Base-by-base conservation (phyloP, 345 rosid species). In the Mercurialis annua region DNA sequence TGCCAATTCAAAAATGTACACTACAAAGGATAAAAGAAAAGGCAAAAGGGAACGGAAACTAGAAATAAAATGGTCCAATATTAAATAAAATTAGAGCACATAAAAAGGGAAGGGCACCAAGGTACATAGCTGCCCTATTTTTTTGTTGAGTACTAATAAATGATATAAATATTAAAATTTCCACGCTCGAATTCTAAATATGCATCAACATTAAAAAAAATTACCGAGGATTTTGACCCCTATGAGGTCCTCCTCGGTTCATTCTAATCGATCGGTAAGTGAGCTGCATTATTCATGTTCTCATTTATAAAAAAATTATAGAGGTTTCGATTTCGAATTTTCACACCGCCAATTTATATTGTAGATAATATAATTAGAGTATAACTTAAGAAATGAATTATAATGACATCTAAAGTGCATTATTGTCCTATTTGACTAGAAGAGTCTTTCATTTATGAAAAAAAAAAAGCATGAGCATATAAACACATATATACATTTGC, bases 391-490 rank as follows among this genome's bases (percentile, higher is more conserved):
- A n/a, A 64, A 67, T 55, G 31, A 59, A 54, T 21, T 53, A 66
- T 16, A 53, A 15, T 52, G 38, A 52, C 21, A 68, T 62, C 21
- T 47, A 50, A 74, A 74, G 71, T 68, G 50, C 64, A 48, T 42
- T 54, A 68, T 65, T 75, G 63, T 61, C 56, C 55, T 65, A n/a
- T n/a, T 76, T 71, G 71, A 72, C 69, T 51, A 47, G 43, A 26
- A 50, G 30, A 16, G 15, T 40, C 64, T 17, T n/a, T 36, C 42
- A 23, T 30, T 57, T 30, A 8, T 18, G 66, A 49, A 59, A 38
- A 48, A 48, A n/a, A 10, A 12, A 62, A 62, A 47, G 54, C 52
- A 44, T 11, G 5, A 46, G 52, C 66, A 62, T 47, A 62, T 43
- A 46, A 59, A 29, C 63, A 34, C 24, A n/a, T 36, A 8, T 48